phyloP scores from a whole-genome alignment of 2,329 filamentous ascomycete genomes.

The Elsinoe perseae region DNA sequence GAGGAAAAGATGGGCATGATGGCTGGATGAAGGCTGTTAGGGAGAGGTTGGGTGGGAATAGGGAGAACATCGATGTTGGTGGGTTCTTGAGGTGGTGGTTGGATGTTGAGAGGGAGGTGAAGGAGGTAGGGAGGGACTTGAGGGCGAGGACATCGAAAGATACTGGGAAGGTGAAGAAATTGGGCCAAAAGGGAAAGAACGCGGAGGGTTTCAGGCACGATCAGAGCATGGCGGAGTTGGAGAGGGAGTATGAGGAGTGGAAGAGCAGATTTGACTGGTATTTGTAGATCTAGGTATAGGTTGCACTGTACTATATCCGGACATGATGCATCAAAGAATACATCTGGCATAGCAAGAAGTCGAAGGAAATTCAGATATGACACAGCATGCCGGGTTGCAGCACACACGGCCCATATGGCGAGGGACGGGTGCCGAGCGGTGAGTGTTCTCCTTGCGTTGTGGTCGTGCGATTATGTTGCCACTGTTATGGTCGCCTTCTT shows the following conservation, averaged over 20 bases:
- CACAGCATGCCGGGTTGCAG: no score
- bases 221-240: constrained; percentile 11
- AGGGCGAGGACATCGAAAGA: constrained; percentile 42
- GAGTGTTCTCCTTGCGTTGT: no score
- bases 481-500: no score
- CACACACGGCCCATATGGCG: no score
- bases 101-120: constrained; percentile 70
- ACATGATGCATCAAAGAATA: no score
- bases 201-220: constrained; percentile 17
- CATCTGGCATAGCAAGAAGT: no score
- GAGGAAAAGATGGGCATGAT: not conserved
- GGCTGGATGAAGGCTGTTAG: constrained; percentile 49
- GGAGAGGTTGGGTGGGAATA: constrained; percentile 65
- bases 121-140: constrained; percentile 68
- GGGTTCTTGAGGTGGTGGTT: constrained; percentile 73
- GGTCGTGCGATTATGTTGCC: no score
- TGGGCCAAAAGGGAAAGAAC: not conserved
- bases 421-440: no score
- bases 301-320: not conserved
- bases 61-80: constrained; percentile 92
- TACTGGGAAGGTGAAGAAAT: not conserved
- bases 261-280: not conserved
- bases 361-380: no score
- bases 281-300: not conserved
- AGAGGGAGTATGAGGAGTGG: constrained; percentile 7